Conservation (phyloP, 176 grass and related monocot genomes). For the Eleusine coracana region DNA sequence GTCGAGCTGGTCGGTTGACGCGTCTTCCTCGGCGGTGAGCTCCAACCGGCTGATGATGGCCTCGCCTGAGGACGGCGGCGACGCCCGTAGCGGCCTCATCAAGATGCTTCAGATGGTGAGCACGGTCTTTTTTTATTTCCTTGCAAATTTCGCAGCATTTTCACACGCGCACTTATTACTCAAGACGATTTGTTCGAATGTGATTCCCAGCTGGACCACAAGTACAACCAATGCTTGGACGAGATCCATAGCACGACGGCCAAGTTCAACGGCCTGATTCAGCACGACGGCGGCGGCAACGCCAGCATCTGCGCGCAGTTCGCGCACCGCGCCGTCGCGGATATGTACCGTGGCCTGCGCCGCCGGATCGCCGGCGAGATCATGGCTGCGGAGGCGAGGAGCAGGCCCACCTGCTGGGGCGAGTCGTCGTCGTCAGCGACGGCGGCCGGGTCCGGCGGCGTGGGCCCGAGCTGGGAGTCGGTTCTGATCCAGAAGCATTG, state of each 20-base stretch:
- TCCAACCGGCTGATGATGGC: slow-evolving; percentile 35
- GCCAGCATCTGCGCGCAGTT: slow-evolving; percentile 53
- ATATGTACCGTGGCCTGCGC: slow-evolving; percentile 56
- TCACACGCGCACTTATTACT: not conserved
- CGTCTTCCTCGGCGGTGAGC: slow-evolving; percentile 24
- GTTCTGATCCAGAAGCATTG: slow-evolving; percentile 72
- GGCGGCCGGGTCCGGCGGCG: too few relatives aligned
- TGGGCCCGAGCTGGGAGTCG: slow-evolving; percentile 56
- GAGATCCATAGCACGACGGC: slow-evolving; percentile 68
- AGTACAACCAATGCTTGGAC: slow-evolving; percentile 79
- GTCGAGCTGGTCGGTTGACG: slow-evolving; percentile 35
- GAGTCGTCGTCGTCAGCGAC: slow-evolving; percentile 22
- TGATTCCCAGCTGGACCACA: slow-evolving; percentile 61
- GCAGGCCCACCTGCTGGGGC: not conserved
- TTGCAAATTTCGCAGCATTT: not conserved
- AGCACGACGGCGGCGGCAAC: slow-evolving; percentile 3
- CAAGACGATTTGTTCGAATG: not conserved
- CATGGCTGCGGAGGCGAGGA: not conserved
- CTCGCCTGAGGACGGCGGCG: slow-evolving; percentile 23
- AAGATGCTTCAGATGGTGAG: slow-evolving; percentile 56
- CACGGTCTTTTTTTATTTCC: not conserved
- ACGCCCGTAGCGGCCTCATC: slow-evolving; percentile 45
- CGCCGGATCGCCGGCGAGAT: slow-evolving; percentile 56
- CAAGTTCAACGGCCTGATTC: slow-evolving; percentile 56
- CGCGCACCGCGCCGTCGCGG: slow-evolving; percentile 56